Percentiles rank a stretch among this genome's conserved stretches.
Conservation (phyloP, 2,329 filamentous ascomycete genomes). For the Fusarium buxicola region DNA sequence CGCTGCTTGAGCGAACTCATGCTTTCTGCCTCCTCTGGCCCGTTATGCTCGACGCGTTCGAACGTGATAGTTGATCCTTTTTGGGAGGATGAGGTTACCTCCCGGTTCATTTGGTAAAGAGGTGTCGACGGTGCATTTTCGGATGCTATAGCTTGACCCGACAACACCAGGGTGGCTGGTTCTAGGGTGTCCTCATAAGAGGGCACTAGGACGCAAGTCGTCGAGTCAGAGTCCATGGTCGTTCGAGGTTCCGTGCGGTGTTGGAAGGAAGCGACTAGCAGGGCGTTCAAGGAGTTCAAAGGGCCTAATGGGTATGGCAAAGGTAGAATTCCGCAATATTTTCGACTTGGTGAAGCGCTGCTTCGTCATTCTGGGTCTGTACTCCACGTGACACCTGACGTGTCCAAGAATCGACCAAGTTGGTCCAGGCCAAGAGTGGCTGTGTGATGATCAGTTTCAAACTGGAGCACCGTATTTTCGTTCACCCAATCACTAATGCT, state of each 20-base stretch:
- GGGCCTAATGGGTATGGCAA: no score
- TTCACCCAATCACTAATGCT: no score
- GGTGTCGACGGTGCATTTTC: slow-evolving; percentile 4
- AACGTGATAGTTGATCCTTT: slow-evolving; percentile 20
- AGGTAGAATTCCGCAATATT: no score
- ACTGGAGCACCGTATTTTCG: no score
- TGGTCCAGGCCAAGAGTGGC: no score
- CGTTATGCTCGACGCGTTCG: slow-evolving; percentile 17
- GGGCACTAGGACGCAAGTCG: background rate
- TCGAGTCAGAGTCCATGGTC: background rate
- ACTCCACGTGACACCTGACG: no score
- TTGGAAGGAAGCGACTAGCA: background rate
- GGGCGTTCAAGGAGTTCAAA: no score
- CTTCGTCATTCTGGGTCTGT: no score
- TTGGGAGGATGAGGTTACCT: slow-evolving; percentile 8
- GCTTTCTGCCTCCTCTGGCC: background rate
- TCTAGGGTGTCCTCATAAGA: rapidly evolving
- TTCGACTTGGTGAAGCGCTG: no score
- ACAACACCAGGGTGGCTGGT: slow-evolving; percentile 9
- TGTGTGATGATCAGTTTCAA: no score
- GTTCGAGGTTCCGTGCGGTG: background rate
- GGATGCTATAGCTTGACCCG: slow-evolving; percentile 10
- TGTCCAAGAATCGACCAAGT: no score
- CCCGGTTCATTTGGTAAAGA: slow-evolving; percentile 28
- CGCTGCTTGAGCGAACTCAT: background rate